phyloP scores from a whole-genome alignment of 2,329 filamentous ascomycete species.

The Didymella lethalis region DNA sequence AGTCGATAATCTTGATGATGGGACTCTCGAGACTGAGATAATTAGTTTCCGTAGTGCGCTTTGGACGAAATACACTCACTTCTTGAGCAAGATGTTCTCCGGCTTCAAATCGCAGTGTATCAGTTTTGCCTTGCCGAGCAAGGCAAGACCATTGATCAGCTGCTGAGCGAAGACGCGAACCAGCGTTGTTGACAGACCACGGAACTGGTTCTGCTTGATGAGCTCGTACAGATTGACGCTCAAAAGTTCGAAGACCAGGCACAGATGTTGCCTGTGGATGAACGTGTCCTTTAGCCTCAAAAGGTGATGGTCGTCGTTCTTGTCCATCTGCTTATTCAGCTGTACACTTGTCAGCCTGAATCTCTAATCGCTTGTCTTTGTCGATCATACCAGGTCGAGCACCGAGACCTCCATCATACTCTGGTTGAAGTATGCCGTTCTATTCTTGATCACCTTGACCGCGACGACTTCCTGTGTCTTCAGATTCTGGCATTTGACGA shows the following conservation, averaged over 20 bases:
- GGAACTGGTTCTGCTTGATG: conserved; percentile 99
- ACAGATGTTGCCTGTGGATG: conserved; percentile 96
- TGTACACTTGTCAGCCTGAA: conserved; percentile 48
- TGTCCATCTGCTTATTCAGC: conserved; percentile 98
- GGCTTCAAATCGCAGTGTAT: conserved; percentile 99
- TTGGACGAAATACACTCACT: conserved; percentile 60
- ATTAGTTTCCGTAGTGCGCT: conserved; percentile 17
- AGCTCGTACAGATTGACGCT: conserved; percentile 98
- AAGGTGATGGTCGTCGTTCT: conserved; percentile 97
- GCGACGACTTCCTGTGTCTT: conserved; percentile 98
- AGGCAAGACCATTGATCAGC: conserved; percentile 86
- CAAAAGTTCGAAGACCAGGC: conserved; percentile 92
- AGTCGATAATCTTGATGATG: conserved; percentile 99
- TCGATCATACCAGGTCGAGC: conserved; percentile 77
- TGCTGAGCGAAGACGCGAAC: conserved; percentile 98
- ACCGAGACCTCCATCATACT: conserved; percentile 99
- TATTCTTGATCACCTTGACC: conserved; percentile 99
- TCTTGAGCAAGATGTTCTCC: conserved; percentile 97
- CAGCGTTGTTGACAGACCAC: conserved; percentile 93
- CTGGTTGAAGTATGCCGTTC: conserved; percentile 99
- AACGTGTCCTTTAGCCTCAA: conserved; percentile 96
- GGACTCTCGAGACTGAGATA: conserved; percentile 80
- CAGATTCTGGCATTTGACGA: conserved; percentile 98
- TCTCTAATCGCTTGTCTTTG: conserved; percentile 34
- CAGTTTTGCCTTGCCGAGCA: conserved; percentile 93